phyloP scores from a whole-genome alignment of 164 flowering plant genomes.

The Magnolia officinalis region DNA sequence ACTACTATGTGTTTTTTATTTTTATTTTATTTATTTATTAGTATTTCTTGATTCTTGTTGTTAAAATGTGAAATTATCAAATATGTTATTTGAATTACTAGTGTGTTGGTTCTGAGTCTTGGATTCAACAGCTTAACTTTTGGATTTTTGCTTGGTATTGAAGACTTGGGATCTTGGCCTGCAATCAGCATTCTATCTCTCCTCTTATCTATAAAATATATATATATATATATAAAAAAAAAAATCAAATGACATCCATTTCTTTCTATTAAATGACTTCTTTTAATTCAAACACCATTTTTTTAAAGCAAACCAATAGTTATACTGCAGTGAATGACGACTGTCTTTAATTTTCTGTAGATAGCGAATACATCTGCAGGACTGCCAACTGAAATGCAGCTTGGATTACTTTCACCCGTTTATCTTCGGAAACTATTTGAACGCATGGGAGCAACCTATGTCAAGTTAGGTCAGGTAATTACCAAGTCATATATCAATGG shows the following conservation, averaged over 20 bases:
- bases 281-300: neutral
- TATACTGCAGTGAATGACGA: neutral
- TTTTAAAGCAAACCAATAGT: too few species aligned
- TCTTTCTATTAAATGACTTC: neutral
- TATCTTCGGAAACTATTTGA: slow-evolving; percentile 86
- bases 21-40: too few species aligned
- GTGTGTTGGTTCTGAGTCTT: neutral
- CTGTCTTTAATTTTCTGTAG: slow-evolving; percentile 30
- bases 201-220: too few species aligned
- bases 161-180: neutral
- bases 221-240: too few species aligned
- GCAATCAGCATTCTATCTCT: neutral
- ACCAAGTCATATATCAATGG: neutral
- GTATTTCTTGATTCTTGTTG: too few species aligned
- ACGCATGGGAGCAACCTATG: slow-evolving; percentile 93
- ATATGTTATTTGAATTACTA: too few species aligned
- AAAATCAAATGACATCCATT: too few species aligned
- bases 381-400: slow-evolving; percentile 61
- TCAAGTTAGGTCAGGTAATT: slow-evolving; percentile 88
- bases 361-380: slow-evolving; percentile 53
- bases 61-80: too few species aligned
- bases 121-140: neutral
- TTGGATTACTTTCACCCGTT: slow-evolving; percentile 77
- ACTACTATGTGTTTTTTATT: too few species aligned
- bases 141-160: neutral